Evolutionary conservation across 495 filamentous ascomycete genomes (phyloP).

Genomic region (Opeltia flavorubescens): DNA sequence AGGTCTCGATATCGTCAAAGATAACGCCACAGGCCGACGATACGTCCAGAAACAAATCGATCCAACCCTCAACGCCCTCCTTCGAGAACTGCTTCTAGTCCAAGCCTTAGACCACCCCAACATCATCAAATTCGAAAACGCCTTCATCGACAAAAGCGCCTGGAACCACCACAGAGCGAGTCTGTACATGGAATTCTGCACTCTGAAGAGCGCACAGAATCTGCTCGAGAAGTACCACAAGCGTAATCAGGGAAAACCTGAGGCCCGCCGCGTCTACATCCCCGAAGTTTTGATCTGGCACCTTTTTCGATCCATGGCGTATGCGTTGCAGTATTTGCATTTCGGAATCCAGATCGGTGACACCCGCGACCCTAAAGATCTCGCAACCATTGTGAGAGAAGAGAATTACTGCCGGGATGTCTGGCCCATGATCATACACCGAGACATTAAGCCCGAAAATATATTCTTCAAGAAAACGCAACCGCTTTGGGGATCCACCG

Average conservation of each 20-base stretch:
- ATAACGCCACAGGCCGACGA: neutral
- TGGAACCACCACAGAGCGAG: neutral
- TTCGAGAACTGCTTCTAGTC: neutral
- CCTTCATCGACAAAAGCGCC: neutral
- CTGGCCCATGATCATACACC: neutral
- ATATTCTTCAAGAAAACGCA: neutral
- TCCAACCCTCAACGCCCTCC: neutral
- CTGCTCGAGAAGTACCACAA: neutral
- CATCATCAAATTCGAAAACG: neutral
- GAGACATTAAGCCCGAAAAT: neutral
- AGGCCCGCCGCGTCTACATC: neutral
- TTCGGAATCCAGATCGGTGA: neutral
- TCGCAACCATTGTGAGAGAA: neutral
- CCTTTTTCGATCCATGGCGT: neutral
- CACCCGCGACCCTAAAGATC: neutral
- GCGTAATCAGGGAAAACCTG: neutral
- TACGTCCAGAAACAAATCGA: neutral
- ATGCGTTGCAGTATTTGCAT: neutral
- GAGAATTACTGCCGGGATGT: neutral
- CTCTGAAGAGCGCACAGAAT: neutral
- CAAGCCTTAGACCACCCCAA: neutral
- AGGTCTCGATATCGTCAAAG: neutral
- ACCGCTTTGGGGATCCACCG: neutral
- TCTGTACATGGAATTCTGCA: neutral
- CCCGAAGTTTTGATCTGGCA: neutral